phyloP scores from a whole-genome alignment of 2,329 filamentous ascomycete genomes.

The Pezicula carpinea region DNA sequence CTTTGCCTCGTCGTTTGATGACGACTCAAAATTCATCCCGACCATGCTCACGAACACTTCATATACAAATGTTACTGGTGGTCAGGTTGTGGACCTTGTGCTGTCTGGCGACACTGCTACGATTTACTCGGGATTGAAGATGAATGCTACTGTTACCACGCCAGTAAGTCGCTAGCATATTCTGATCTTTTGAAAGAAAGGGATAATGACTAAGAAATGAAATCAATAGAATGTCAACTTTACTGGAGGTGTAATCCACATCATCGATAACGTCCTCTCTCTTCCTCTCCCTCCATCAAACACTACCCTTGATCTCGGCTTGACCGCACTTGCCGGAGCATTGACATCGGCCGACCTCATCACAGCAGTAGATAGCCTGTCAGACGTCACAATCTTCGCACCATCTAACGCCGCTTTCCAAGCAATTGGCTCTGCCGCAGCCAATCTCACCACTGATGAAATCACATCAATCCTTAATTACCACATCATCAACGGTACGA shows the following conservation, averaged over 20 bases:
- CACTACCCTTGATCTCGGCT: conserved; percentile 30
- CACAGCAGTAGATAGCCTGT: conserved; percentile 31
- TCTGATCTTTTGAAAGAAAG: not conserved
- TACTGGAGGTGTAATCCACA: conserved; percentile 42
- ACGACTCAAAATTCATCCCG: conserved; percentile 33
- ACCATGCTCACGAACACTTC: conserved; percentile 36
- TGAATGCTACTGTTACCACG: conserved; percentile 17
- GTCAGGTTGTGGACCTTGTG: conserved; percentile 38
- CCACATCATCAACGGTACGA: conserved; percentile 27
- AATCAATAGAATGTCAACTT: conserved; percentile 45
- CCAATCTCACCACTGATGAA: conserved; percentile 17
- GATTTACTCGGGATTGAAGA: conserved; percentile 28
- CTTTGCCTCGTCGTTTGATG: conserved; percentile 15
- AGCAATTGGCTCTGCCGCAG: conserved; percentile 24
- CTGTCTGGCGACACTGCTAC: conserved; percentile 35
- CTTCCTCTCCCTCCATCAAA: conserved; percentile 34
- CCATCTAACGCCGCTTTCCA: conserved; percentile 29
- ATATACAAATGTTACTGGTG: conserved; percentile 45
- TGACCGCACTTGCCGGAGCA: conserved; percentile 30
- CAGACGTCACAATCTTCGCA: conserved; percentile 46
- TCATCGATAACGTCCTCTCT: conserved; percentile 45
- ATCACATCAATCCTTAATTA: conserved; percentile 26
- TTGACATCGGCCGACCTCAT: conserved; percentile 27
- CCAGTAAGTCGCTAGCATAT: conserved; percentile 15
- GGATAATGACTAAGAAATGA: not conserved